These are phyloP conservation scores for Didymella segeticola DNA, from an alignment of 2,329 filamentous ascomycete genomes.

Conservation along the genomic window DNA sequence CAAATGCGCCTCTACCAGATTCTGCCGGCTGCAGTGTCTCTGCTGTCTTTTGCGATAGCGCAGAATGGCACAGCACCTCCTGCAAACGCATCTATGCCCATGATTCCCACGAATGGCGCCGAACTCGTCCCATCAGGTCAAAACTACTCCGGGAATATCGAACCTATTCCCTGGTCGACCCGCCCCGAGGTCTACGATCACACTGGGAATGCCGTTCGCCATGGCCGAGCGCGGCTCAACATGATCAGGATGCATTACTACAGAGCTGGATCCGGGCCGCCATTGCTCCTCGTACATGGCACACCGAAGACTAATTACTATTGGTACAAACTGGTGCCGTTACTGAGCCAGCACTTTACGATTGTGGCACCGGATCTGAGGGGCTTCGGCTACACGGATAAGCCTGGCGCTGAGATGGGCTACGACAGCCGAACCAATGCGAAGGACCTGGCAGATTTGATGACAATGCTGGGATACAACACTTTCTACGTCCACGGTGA, in stretches of 20 bases:
- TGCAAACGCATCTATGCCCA: constrained; percentile 4
- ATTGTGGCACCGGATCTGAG: constrained; percentile 46
- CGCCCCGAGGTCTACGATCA: constrained; percentile 21
- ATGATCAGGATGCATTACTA: constrained; percentile 21
- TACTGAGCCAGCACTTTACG: constrained; percentile 42
- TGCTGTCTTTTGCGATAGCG: not conserved
- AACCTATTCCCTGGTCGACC: constrained; percentile 14
- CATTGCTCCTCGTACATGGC: constrained; percentile 16
- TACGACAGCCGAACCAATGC: constrained; percentile 44
- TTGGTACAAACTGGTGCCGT: constrained; percentile 45
- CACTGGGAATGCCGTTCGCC: constrained; percentile 14
- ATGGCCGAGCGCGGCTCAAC: constrained; percentile 18
- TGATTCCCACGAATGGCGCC: constrained; percentile 13
- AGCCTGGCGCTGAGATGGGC: constrained; percentile 32
- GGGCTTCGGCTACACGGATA: constrained; percentile 49
- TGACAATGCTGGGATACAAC: constrained; percentile 43
- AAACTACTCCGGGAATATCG: constrained; percentile 18
- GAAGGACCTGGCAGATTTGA: constrained; percentile 42
- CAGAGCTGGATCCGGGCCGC: constrained; percentile 11
- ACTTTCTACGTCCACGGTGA: constrained; percentile 47
- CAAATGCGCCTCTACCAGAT: not conserved
- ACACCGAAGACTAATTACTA: constrained; percentile 29
- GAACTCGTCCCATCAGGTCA: constrained; percentile 8
- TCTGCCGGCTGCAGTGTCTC: not conserved
- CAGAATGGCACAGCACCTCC: constrained; percentile 6